Evolutionary conservation across 2,329 filamentous ascomycete genomes (phyloP).

Genomic region (Dactylellina sp.): DNA sequence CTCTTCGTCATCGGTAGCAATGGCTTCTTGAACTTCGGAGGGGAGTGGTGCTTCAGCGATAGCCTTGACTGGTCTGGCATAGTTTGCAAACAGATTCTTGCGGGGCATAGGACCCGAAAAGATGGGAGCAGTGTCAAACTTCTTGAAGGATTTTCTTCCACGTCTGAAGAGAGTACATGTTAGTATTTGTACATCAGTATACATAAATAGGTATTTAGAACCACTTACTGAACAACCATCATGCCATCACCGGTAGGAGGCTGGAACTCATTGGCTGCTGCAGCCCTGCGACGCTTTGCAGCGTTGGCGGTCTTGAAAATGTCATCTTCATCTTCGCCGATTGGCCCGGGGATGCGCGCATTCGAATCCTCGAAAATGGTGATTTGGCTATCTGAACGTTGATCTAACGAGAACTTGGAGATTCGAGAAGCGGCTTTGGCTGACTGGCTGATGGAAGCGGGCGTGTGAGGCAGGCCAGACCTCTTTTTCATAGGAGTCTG

Average conservation of each 20-base stretch:
- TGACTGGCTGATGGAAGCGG: slow-evolving; percentile 39
- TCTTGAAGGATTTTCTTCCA: slow-evolving; percentile 32
- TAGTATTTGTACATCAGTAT: slow-evolving; percentile 6
- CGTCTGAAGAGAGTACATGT: slow-evolving; percentile 28
- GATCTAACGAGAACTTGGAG: slow-evolving; percentile 49
- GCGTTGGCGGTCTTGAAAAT: slow-evolving; percentile 33
- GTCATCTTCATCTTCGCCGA: slow-evolving; percentile 41
- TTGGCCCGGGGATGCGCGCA: slow-evolving; percentile 38
- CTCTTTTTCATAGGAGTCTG: slow-evolving; percentile 54
- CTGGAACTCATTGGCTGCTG: background rate
- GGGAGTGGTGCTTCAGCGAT: background rate
- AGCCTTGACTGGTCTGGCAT: slow-evolving; percentile 6
- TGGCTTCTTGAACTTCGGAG: slow-evolving; percentile 6
- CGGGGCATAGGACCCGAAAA: slow-evolving; percentile 41
- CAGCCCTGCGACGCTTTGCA: slow-evolving; percentile 28
- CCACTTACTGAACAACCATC: slow-evolving; percentile 54
- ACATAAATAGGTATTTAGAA: background rate
- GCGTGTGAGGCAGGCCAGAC: slow-evolving; percentile 26
- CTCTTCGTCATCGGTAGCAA: slow-evolving; percentile 53
- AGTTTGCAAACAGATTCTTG: slow-evolving; percentile 50
- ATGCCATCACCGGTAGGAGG: slow-evolving; percentile 36
- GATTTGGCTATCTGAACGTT: slow-evolving; percentile 40
- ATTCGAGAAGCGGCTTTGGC: slow-evolving; percentile 50
- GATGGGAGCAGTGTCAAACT: slow-evolving; percentile 28
- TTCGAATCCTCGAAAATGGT: slow-evolving; percentile 51